Evolutionary conservation across 148 eudicot species (phyloP).

Genomic region (Silene latifolia): DNA sequence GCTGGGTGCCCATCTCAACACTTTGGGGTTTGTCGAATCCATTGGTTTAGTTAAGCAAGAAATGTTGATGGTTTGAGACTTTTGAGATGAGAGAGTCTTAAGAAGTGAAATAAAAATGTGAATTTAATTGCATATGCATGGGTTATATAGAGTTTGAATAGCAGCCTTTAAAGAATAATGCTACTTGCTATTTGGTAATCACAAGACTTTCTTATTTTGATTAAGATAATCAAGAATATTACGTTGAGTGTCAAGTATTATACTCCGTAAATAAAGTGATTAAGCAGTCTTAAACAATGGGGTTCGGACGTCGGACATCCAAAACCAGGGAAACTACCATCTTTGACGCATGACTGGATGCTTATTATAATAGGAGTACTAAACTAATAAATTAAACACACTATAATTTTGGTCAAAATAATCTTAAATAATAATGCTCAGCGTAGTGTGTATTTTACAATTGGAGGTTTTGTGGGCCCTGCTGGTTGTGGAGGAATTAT

Average conservation of each 20-base stretch:
- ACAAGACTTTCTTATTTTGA: not conserved
- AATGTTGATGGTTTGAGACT: not conserved
- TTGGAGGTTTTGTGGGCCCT: no score
- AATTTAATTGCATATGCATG: not conserved
- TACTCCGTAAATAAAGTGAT: no score
- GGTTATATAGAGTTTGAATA: not conserved
- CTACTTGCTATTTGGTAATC: not conserved
- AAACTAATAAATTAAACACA: no score
- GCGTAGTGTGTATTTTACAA: no score
- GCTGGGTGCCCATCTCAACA: constrained; percentile 40
- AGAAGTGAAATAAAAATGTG: not conserved
- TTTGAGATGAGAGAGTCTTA: no score
- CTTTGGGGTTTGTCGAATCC: constrained; percentile 2
- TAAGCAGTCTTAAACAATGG: no score
- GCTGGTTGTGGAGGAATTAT: no score
- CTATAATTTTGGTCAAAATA: not conserved
- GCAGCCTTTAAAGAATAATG: not conserved
- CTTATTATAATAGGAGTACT: not conserved
- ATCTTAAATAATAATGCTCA: no score
- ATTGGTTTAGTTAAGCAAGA: not conserved
- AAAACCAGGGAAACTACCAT: not conserved
- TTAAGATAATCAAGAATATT: not conserved
- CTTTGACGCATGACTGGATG: not conserved
- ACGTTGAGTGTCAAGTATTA: no score
- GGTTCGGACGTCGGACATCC: no score